Conservation (phyloP, 1,284 basidiomycete species). For the Heterobasidion annosum region DNA sequence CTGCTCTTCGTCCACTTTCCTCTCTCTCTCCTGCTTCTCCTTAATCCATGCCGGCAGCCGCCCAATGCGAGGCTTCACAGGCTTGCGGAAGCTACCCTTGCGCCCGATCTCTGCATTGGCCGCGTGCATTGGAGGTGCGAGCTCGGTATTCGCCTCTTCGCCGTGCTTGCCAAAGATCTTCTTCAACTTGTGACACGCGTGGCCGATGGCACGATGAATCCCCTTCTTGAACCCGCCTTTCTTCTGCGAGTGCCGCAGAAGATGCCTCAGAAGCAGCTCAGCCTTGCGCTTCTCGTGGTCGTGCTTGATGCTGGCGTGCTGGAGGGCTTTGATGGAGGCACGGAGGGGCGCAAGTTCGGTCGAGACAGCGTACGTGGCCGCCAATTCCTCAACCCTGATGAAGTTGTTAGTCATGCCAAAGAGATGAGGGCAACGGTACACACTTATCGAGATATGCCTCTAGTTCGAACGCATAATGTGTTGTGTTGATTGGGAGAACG, state of each 20-base stretch:
- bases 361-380: constrained; percentile 5
- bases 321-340: constrained; percentile 39
- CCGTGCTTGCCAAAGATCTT: constrained; percentile 10
- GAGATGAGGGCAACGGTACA: constrained; percentile 7
- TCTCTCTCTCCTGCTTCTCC: constrained; percentile 3
- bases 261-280: constrained; percentile 20
- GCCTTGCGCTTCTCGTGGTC: constrained; percentile 43
- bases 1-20: constrained; percentile 5
- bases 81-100: neutral
- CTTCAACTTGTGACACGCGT: constrained; percentile 6
- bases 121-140: neutral
- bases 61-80: constrained; percentile 11
- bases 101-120: neutral
- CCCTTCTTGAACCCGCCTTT: neutral
- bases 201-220: neutral
- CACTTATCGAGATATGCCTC: constrained; percentile 40
- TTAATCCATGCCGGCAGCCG: constrained; percentile 15
- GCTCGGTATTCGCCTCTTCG: neutral
- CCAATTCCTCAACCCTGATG: constrained; percentile 22
- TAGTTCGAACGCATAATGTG: constrained; percentile 53
- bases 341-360: constrained; percentile 24
- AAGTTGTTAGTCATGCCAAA: neutral
- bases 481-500: constrained; percentile 67
- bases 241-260: constrained; percentile 14
- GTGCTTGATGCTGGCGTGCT: constrained; percentile 41